Evolutionary conservation across 495 filamentous ascomycete species (phyloP), one percentile per base, ranked within the genome.

Genomic region (Cenococcum geophilum): DNA sequence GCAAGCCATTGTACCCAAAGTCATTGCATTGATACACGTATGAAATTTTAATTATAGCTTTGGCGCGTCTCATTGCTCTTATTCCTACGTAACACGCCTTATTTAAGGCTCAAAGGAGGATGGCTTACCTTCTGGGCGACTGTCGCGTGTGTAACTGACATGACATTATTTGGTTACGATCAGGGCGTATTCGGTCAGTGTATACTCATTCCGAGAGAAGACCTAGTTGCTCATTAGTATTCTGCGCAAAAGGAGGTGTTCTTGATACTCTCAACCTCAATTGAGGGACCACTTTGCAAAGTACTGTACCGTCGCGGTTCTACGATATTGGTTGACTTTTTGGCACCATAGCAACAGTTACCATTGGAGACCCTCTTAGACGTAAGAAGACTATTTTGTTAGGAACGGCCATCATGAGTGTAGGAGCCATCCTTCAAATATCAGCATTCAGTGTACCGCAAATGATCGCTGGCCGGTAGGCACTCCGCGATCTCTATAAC

Each of bases 271-370:
- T 79, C 34, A 67, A 83, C 64, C 68, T 84, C 14, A 69, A 75
- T 20, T 74, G 73, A 12, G 78, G 79, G 53, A 80, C 76, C 1
- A 76, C 73, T 20, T 61, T 77, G 4, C 73, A 82, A 6, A 81
- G 78, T 3, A 86, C 83, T 80, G 78, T 3, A 86, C 83, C 0
- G 77, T 83, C n/a, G 85, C 83, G 9, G 82, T 84, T 5, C 76
- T 87, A 87, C 73, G 82, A 85, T 51, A 72, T 87, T 61, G 84
- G 83, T 57, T 85, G 82, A 68, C 84, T 87, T 63, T 74, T 84
- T 16, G 84, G 85, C 9, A 82, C 82, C 10, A 76, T 87, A 35
- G 76, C 75, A 0, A 81, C 82, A 5, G 80, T 85, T 58, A 79
- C 76, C 64, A 72, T 85, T 52, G 85, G 86, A 22, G 83, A 85